phyloP scores from a whole-genome alignment of 2,329 filamentous ascomycete genomes.

The Neoscytalidium dimidiatum region DNA sequence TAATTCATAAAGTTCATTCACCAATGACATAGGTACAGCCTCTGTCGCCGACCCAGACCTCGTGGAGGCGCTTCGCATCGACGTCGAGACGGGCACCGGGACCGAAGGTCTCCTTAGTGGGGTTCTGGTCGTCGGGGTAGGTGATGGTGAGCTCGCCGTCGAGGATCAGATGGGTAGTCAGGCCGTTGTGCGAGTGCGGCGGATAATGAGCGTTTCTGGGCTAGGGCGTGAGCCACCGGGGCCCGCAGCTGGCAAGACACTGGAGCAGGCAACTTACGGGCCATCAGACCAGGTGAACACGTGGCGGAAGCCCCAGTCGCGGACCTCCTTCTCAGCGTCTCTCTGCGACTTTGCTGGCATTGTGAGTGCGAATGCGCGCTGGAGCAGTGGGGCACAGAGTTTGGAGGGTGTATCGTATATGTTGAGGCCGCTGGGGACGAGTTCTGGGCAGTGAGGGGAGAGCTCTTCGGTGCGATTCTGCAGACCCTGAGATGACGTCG shows the following conservation, averaged over 20 bases:
- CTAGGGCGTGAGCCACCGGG: slow-evolving; percentile 20
- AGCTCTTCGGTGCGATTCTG: background rate
- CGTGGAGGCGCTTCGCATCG: slow-evolving; percentile 63
- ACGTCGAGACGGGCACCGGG: slow-evolving; percentile 67
- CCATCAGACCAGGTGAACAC: slow-evolving; percentile 74
- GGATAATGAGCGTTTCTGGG: slow-evolving; percentile 66
- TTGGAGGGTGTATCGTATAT: background rate
- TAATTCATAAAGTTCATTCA: slow-evolving; percentile 34
- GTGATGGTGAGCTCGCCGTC: slow-evolving; percentile 65
- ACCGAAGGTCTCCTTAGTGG: slow-evolving; percentile 60
- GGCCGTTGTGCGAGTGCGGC: slow-evolving; percentile 64
- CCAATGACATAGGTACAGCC: slow-evolving; percentile 71
- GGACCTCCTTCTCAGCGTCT: slow-evolving; percentile 62
- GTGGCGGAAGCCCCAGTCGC: slow-evolving; percentile 67
- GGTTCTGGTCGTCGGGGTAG: slow-evolving; percentile 61
- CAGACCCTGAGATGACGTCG: slow-evolving; percentile 2
- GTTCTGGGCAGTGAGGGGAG: background rate
- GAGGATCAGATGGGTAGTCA: slow-evolving; percentile 71
- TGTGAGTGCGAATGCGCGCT: background rate
- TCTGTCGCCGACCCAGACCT: slow-evolving; percentile 67
- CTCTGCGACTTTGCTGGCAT: slow-evolving; percentile 44
- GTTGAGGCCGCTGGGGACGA: background rate
- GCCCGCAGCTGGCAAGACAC: background rate
- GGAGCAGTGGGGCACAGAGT: slow-evolving; percentile 4
- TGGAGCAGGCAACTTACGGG: slow-evolving; percentile 55